Percentiles rank a stretch among this genome's conserved stretches.
These are phyloP conservation scores for Alternaria tenuissima DNA, from an alignment of 2,329 filamentous ascomycete genomes.

Conservation along the genomic window DNA sequence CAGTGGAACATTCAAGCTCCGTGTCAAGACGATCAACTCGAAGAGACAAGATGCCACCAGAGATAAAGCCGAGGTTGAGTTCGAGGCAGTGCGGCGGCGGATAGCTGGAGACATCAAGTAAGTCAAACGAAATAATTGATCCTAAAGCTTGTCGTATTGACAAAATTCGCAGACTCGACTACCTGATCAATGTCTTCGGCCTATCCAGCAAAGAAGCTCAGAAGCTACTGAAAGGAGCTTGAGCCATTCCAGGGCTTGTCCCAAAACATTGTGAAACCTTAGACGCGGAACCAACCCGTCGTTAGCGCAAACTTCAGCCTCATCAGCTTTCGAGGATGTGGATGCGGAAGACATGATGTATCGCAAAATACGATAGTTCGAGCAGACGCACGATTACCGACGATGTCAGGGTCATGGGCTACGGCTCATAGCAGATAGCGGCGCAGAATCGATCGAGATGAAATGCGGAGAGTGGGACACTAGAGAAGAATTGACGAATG, in stretches of 20 bases:
- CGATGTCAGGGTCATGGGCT: slow-evolving; percentile 7
- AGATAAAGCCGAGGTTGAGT: slow-evolving; percentile 77
- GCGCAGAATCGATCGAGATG: slow-evolving; percentile 18
- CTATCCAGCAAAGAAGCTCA: slow-evolving; percentile 63
- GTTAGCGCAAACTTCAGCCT: not conserved
- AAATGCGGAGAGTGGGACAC: slow-evolving; percentile 16
- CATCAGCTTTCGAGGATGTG: not conserved
- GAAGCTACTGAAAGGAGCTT: slow-evolving; percentile 47
- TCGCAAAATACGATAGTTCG: slow-evolving; percentile 8
- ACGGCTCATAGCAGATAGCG: slow-evolving; percentile 6
- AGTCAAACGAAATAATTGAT: slow-evolving; percentile 50
- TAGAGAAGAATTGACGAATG: slow-evolving; percentile 16
- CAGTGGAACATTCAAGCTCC: slow-evolving; percentile 81
- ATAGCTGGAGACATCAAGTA: slow-evolving; percentile 80
- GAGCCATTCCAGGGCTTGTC: not conserved
- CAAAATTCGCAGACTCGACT: slow-evolving; percentile 63
- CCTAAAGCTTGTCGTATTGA: not conserved
- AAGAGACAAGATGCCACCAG: slow-evolving; percentile 71
- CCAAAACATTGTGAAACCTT: not conserved
- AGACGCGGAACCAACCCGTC: slow-evolving; percentile 1
- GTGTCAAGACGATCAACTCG: slow-evolving; percentile 81
- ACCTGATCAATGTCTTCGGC: slow-evolving; percentile 70
- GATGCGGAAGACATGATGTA: not conserved
- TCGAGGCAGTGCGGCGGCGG: slow-evolving; percentile 74
- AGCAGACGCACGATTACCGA: slow-evolving; percentile 1